Evolutionary conservation across 192 early-diverging fungal genomes (phyloP), one percentile per base, ranked within the genome.

Genomic region (Podila verticillata): DNA sequence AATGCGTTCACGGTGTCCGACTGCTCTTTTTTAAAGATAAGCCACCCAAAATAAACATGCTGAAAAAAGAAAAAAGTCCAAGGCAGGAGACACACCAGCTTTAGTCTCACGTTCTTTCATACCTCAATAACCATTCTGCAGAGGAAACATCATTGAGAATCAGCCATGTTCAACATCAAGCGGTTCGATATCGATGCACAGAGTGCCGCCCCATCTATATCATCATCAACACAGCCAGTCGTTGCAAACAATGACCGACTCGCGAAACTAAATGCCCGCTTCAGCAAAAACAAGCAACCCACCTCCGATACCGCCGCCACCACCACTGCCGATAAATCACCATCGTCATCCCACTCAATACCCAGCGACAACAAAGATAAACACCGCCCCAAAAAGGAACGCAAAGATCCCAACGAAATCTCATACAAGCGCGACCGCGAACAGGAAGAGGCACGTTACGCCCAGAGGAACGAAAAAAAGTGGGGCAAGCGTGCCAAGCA

Each of bases 221-320:
- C 26, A 24, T 36, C 26, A 44, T n/a, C 26, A 48, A 48, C 29
- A 32, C 10, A 61, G 29, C 20, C 56, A 48, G 6, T n/a, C 4
- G 19, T 48, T 4, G 20, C 75, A 28, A 58, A 49, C 31, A 63
- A 83, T 61, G 84, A 84, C 34, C 63, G 82, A 2, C 74, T 87
- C 12, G 65, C 82, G 17, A 83, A 85, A 34, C 68, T 87, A 5
- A 83, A 83, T 48, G 84, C 70, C 26, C 74, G 82, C 48, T 30
- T 83, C 4, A 84, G 75, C 29, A 87, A 87, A 35, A 68, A 75
- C 49, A 87, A 87, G 59, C 20, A 57, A 17, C 20, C 54, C 51
- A 13, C 44, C 9, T 29, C 28, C 34, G 36, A 31, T 19, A 31
- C n/a, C 8, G 24, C 70, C 24, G 15, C 31, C 29, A 56, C 47